Evolutionary conservation across 768 basidiomycete species (phyloP).

Genomic region (Podaxis sp.): DNA sequence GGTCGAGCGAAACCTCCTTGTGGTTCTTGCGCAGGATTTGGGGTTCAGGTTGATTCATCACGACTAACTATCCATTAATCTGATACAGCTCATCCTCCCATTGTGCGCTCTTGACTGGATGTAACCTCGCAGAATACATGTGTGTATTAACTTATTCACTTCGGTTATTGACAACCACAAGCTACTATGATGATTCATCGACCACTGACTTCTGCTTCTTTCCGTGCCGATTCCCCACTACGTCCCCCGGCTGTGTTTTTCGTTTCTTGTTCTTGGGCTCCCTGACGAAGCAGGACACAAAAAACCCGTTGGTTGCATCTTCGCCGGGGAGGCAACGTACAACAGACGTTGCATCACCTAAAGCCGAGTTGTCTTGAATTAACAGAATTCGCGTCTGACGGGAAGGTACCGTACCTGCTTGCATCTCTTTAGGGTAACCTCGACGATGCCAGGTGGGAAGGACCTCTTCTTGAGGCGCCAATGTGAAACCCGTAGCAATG

Average conservation of each 20-base stretch:
- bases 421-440: conserved; percentile 68
- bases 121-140: conserved; percentile 13
- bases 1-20: background rate
- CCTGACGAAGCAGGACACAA: conserved; percentile 88
- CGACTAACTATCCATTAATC: conserved; percentile 15
- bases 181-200: background rate
- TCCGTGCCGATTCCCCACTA: conserved; percentile 23
- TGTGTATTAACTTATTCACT: conserved; percentile 3
- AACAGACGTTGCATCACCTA: conserved; percentile 57
- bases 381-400: background rate
- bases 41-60: conserved; percentile 9
- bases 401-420: conserved; percentile 39
- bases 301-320: conserved; percentile 95
- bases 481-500: conserved; percentile 50
- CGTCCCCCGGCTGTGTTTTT: conserved; percentile 19
- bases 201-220: conserved; percentile 13
- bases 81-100: conserved; percentile 14
- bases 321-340: conserved; percentile 77
- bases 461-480: conserved; percentile 67
- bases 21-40: conserved; percentile 1
- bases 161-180: background rate
- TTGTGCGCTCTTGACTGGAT: conserved; percentile 11
- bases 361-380: background rate
- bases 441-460: conserved; percentile 83
- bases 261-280: conserved; percentile 23